phyloP scores from a whole-genome alignment of 441 rosid species.

The Populus trichocarpa region DNA sequence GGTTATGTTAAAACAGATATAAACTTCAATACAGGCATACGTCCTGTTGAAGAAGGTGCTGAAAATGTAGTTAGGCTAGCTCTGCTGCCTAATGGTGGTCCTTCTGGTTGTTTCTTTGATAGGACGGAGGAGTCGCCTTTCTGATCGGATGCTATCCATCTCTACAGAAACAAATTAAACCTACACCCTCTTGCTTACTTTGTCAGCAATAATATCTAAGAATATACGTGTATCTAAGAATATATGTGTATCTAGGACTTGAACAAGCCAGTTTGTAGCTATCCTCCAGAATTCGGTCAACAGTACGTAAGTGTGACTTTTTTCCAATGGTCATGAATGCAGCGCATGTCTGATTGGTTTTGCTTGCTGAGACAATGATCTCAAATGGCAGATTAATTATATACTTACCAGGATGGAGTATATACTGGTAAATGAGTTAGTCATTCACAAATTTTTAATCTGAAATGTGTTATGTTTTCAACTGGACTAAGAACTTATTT shows the following conservation, averaged over 20 bases:
- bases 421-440: too few relatives aligned
- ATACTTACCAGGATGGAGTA: not conserved
- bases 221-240: too few relatives aligned
- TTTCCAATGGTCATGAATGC: too few relatives aligned
- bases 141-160: not conserved
- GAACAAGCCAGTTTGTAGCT: not conserved
- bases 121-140: not conserved
- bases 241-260: not conserved
- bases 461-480: too few relatives aligned
- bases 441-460: too few relatives aligned
- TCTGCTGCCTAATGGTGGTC: not conserved
- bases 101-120: not conserved
- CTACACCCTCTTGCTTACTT: not conserved
- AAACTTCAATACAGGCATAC: not conserved
- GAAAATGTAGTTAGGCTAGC: not conserved
- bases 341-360: not conserved
- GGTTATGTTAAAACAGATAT: not conserved
- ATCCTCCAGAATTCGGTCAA: not conserved
- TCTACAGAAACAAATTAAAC: not conserved
- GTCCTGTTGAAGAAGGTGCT: not conserved
- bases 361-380: not conserved
- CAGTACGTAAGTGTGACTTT: too few relatives aligned
- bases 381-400: not conserved
- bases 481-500: too few relatives aligned
- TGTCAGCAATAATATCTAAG: not conserved